Evolutionary conservation across 495 filamentous ascomycete species (phyloP).

Genomic region (Aspergillus homomorphus): DNA sequence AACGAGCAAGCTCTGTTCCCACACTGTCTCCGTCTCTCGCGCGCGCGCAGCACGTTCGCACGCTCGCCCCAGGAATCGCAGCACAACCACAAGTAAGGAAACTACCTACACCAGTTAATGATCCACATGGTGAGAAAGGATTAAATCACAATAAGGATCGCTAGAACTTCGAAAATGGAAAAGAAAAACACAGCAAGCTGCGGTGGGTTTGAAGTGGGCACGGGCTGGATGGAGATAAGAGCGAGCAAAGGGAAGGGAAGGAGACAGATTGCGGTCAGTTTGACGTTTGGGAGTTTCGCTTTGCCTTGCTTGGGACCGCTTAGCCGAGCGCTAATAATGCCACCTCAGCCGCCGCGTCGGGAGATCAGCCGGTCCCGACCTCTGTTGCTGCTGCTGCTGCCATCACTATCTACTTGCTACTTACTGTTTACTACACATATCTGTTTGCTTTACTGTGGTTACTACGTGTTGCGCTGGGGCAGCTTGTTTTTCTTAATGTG

Average conservation of each 20-base stretch:
- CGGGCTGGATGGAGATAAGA: conserved; percentile 10
- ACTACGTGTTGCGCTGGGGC: conserved; percentile 18
- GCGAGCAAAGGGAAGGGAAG: conserved; percentile 16
- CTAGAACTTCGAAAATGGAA: not conserved
- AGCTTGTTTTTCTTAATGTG: not conserved
- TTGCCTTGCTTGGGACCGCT: conserved; percentile 13
- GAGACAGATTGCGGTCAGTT: conserved; percentile 34
- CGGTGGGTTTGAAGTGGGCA: conserved; percentile 9
- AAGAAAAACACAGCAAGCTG: not conserved
- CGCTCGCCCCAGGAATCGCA: not conserved
- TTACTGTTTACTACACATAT: not conserved
- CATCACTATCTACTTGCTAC: conserved; percentile 3
- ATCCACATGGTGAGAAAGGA: conserved; percentile 75
- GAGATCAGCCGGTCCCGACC: conserved; percentile 10
- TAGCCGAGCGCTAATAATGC: conserved; percentile 17
- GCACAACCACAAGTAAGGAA: conserved; percentile 6
- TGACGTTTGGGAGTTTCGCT: conserved; percentile 23
- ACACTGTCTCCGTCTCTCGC: not conserved
- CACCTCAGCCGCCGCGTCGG: conserved; percentile 12
- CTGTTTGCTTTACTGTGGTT: too few relatives aligned
- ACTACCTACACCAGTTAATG: conserved; percentile 85
- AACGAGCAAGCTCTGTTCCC: too few relatives aligned
- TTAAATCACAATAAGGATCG: conserved; percentile 9
- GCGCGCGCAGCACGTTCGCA: not conserved
- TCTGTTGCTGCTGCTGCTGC: too few relatives aligned